These are phyloP conservation scores for Phytopythium cucurbitacearum DNA, from an alignment of 352 stramenopile species.

Conservation along the genomic window DNA sequence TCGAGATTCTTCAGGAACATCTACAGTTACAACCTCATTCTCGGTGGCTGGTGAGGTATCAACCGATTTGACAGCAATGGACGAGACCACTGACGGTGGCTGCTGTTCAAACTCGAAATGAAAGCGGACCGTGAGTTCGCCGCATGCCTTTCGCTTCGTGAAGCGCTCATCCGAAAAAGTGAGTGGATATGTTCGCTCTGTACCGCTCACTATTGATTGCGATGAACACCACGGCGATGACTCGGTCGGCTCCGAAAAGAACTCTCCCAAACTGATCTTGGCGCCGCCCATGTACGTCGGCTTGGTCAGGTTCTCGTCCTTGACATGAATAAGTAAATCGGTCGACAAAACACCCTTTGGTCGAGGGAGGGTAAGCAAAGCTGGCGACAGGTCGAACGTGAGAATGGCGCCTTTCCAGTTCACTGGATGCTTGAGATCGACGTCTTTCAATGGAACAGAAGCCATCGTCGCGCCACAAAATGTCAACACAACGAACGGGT, in stretches of 20 bases:
- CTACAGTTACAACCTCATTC: too few relatives aligned
- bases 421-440: slow-evolving; percentile 33
- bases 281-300: slow-evolving; percentile 36
- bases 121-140: slow-evolving; percentile 32
- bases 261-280: slow-evolving; percentile 25
- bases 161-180: slow-evolving; percentile 29
- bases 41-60: neutral
- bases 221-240: slow-evolving; percentile 4
- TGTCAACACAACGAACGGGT: slow-evolving; percentile 29
- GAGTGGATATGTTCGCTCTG: slow-evolving; percentile 15
- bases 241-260: slow-evolving; percentile 11
- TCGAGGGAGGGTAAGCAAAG: neutral
- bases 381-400: slow-evolving; percentile 17
- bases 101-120: slow-evolving; percentile 14
- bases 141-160: slow-evolving; percentile 27
- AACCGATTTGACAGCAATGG: neutral
- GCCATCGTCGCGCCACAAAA: slow-evolving; percentile 18
- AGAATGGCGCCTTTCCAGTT: slow-evolving; percentile 16
- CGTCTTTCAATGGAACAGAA: slow-evolving; percentile 21
- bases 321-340: slow-evolving; percentile 28
- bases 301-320: slow-evolving; percentile 40
- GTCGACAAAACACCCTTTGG: slow-evolving; percentile 14
- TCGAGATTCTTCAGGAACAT: too few relatives aligned
- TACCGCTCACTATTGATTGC: neutral
- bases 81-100: neutral